Conservation (phyloP, 1,284 basidiomycete species). For the Ceratobasidium papillatum region DNA sequence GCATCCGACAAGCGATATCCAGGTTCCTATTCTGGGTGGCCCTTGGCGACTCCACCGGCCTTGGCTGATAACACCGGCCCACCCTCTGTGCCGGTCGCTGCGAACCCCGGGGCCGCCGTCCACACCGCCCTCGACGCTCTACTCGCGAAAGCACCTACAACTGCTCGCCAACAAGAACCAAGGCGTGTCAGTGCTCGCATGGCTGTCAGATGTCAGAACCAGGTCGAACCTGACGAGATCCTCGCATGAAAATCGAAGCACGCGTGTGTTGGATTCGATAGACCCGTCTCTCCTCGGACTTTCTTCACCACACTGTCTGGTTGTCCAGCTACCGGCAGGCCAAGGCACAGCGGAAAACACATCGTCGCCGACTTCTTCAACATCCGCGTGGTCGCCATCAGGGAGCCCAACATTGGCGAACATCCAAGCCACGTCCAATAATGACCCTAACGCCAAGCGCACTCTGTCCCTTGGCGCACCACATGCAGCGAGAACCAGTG, state of each 20-base stretch:
- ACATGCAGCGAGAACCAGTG: background rate
- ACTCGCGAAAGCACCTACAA: background rate
- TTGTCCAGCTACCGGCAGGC: too few relatives aligned
- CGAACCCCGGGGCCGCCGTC: too few relatives aligned
- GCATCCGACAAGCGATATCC: constrained; percentile 6
- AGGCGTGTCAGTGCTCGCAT: background rate
- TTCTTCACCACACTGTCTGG: too few relatives aligned
- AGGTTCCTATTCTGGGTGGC: background rate
- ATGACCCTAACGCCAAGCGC: constrained; percentile 9
- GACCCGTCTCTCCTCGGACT: background rate
- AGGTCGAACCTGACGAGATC: background rate
- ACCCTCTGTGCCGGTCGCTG: background rate
- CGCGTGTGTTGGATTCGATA: background rate
- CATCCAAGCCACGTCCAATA: constrained; percentile 8
- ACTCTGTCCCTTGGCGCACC: background rate
- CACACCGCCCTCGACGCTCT: background rate
- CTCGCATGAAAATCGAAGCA: background rate
- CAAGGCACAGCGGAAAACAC: background rate
- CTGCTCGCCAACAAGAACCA: background rate
- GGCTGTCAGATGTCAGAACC: background rate
- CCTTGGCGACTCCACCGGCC: background rate
- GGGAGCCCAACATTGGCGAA: too few relatives aligned
- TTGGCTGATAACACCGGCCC: constrained; percentile 9
- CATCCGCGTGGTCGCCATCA: background rate
- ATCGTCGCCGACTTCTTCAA: constrained; percentile 6